These are phyloP conservation scores for Quercus lobata DNA, from an alignment of 331 rosid genomes.

Conservation along the genomic window DNA sequence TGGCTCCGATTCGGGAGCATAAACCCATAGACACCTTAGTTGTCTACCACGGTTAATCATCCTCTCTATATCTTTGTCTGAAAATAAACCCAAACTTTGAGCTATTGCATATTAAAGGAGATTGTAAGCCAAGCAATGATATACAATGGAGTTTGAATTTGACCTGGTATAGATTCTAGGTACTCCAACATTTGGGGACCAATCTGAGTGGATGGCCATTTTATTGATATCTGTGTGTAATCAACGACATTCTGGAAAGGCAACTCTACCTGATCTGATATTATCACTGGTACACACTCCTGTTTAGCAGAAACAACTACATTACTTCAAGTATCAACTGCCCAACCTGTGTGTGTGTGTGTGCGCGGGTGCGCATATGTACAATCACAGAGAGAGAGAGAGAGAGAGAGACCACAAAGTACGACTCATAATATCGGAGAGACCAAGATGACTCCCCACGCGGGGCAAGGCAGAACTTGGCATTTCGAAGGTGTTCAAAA, in stretches of 20 bases:
- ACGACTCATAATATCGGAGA: conserved; percentile 90
- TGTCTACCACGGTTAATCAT: conserved; percentile 66
- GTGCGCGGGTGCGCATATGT: background rate
- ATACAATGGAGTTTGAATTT: conserved; percentile 2
- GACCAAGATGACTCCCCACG: conserved; percentile 99
- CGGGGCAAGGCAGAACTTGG: conserved; percentile 94
- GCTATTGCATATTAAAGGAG: background rate
- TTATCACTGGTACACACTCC: conserved; percentile 90
- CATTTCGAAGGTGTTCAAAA: conserved; percentile 78
- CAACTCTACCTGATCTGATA: conserved; percentile 80
- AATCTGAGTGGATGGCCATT: conserved; percentile 85
- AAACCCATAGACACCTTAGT: conserved; percentile 72
- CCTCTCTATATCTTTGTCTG: conserved; percentile 65
- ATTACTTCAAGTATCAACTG: background rate
- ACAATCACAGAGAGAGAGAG: background rate
- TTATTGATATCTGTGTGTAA: conserved; percentile 79
- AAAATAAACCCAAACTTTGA: background rate
- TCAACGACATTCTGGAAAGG: conserved; percentile 93
- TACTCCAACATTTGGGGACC: conserved; percentile 82
- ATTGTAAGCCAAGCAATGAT: background rate
- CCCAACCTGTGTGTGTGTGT: background rate
- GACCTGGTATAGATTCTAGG: conserved; percentile 88
- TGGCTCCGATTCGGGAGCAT: conserved; percentile 55
- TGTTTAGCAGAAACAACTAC: conserved; percentile 21
- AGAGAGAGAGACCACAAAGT: conserved; percentile 76